A percentile compares a stretch with the other conserved stretches of the same genome.
Evolutionary conservation across 257 asterid genomes (phyloP).

Genomic region (Lycium barbarum): DNA sequence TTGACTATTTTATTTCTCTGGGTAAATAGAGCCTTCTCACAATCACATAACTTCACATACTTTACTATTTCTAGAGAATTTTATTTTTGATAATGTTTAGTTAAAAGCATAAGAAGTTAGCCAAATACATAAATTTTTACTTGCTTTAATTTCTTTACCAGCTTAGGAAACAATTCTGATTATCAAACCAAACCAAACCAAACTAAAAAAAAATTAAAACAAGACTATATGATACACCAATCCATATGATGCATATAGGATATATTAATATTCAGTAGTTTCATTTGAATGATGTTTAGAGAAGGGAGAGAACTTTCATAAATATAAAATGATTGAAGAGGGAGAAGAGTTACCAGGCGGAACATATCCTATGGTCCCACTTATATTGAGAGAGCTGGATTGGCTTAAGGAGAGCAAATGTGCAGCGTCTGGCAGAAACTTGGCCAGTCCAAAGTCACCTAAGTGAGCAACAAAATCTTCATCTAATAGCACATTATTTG

Average conservation of each 20-base stretch:
- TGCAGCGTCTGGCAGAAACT: slow-evolving; percentile 31
- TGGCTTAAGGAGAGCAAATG: neutral
- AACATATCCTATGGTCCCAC: slow-evolving; percentile 35
- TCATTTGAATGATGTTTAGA: too few species aligned
- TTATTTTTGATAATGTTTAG: too few species aligned
- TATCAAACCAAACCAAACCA: neutral
- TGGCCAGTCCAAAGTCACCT: slow-evolving; percentile 47
- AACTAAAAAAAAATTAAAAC: too few species aligned
- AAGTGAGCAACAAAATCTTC: slow-evolving; percentile 41
- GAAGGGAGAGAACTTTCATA: neutral
- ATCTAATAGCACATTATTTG: slow-evolving; percentile 45
- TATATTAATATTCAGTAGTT: neutral
- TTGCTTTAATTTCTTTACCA: too few species aligned
- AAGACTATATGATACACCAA: too few species aligned
- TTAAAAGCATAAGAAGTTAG: neutral
- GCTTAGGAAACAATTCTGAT: too few species aligned
- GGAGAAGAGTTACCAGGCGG: slow-evolving; percentile 28
- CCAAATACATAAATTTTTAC: neutral
- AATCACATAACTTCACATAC: neutral
- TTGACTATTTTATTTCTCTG: too few species aligned
- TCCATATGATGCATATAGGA: too few species aligned
- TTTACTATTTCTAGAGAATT: neutral
- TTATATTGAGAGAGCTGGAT: slow-evolving; percentile 24
- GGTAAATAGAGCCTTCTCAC: too few species aligned
- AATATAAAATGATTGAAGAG: neutral